Evolutionary conservation across 1,139 yeast genomes (phyloP).

Genomic region (Nakaseomyces glabratus): DNA sequence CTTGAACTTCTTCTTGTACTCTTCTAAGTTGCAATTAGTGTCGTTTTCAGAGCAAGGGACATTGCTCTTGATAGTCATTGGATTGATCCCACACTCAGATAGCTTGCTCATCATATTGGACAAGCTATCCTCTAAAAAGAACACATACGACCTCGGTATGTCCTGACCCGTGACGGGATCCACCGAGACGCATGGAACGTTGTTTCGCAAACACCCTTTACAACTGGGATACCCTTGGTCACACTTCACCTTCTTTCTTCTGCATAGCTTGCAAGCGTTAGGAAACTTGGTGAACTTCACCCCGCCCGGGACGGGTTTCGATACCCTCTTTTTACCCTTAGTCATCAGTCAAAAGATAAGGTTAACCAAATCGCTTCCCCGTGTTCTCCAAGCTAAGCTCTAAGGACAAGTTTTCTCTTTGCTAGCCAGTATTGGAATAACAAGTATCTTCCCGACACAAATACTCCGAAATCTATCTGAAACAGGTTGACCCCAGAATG

Average conservation of each 20-base stretch:
- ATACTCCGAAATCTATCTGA: too few species aligned
- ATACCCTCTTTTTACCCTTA: background rate
- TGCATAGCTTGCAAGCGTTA: constrained; percentile 78
- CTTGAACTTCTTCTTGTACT: constrained; percentile 17
- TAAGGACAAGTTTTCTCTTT: too few species aligned
- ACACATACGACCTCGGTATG: constrained; percentile 72
- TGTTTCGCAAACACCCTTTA: constrained; percentile 56
- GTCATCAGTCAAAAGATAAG: too few species aligned
- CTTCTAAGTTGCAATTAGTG: constrained; percentile 17
- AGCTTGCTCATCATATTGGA: constrained; percentile 46
- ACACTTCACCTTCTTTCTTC: constrained; percentile 71
- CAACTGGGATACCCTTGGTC: constrained; percentile 80
- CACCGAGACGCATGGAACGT: constrained; percentile 67
- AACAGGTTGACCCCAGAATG: too few species aligned
- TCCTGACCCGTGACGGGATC: constrained; percentile 87
- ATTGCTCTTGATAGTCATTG: constrained; percentile 19
- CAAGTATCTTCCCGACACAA: too few species aligned
- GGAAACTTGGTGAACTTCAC: constrained; percentile 43
- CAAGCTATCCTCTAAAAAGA: constrained; percentile 61
- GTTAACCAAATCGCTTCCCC: too few species aligned
- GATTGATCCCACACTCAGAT: constrained; percentile 36
- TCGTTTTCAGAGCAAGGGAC: constrained; percentile 24
- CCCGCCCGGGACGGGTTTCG: background rate
- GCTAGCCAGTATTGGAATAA: too few species aligned
- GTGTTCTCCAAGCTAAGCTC: too few species aligned